A percentile compares a stretch with the other conserved stretches of the same genome.
These are phyloP conservation scores for Botryotinia calthae DNA, from an alignment of 2,329 filamentous ascomycete species.

Conservation along the genomic window DNA sequence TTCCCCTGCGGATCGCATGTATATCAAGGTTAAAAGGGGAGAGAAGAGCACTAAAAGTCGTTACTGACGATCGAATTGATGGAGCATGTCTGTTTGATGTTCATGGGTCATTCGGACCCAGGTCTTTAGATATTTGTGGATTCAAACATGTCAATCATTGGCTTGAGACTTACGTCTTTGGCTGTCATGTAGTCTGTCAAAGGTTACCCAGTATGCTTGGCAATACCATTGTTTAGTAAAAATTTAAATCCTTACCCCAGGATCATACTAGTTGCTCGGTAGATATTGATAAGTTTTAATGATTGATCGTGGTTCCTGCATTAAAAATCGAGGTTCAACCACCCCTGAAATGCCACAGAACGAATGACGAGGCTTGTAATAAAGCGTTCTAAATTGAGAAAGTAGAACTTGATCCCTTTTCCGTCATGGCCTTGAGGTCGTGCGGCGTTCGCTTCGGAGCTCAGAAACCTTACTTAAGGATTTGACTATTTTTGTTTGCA, in stretches of 20 bases:
- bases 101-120: not conserved
- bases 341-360: not conserved
- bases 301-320: not conserved
- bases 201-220: not conserved
- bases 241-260: not conserved
- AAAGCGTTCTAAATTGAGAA: not conserved
- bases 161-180: not conserved
- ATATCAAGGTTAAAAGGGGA: not conserved
- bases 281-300: not conserved
- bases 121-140: not conserved
- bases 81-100: not conserved
- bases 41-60: not conserved
- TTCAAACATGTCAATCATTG: not conserved
- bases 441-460: not conserved
- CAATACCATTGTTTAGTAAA: not conserved
- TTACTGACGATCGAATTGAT: not conserved
- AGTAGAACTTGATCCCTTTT: not conserved
- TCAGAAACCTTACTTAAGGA: not conserved
- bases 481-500: not conserved
- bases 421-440: not conserved
- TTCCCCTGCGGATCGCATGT: not conserved
- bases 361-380: not conserved
- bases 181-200: not conserved
- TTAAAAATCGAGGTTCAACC: not conserved
- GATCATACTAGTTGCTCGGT: not conserved